Base-by-base conservation (phyloP, 1,284 basidiomycete species). In the Microbotryum saponariae region DNA sequence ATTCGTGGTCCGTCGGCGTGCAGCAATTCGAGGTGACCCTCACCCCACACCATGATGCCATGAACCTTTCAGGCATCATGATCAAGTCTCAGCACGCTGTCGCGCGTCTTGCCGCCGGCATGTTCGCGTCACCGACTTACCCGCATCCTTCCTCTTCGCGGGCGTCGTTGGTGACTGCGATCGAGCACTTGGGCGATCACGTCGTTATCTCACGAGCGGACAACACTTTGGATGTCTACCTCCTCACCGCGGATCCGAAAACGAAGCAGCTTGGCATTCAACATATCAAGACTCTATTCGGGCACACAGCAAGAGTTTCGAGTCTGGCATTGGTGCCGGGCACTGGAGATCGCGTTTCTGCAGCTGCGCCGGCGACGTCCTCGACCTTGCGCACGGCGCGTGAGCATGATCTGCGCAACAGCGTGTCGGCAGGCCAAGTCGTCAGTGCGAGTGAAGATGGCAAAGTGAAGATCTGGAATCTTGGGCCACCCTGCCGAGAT, bases 391-490 rank as follows among this genome's bases (percentile, higher is more conserved):
- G 56, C 44, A 23, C 20, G 20, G 14, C 21, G 37, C 37, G 12
- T 14, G 37, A 42, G 37, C 37, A 16, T 12, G 37, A 12, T 42
- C 37, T 42, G 2, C 37, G 14, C 16, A 16, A 42, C 37, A 12
- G 4, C 16, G 4, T 42, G 37, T 42, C 16, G 37, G 46, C 48
- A 37, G 68, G 70, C 1, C 58, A 70, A 46, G 72, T 73, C 53
- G 71, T 75, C 29, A 72, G 69, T 33, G 73, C 72, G 0, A 68
- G 72, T 10, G 66, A 67, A 4, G 74, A 75, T 49, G 74, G 74
- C 20, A 64, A 56, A 18, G 69, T 75, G 51, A 74, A 73, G 64
- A 71, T 75, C 0, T 75, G 74, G 74, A 62, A 66, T 25, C 37
- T 42, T 51, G 74, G 33, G 60, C 25, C 10, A 49, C 46, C 2